Base-by-base conservation (phyloP, 495 filamentous ascomycete genomes). In the Penicillium flavigenum region DNA sequence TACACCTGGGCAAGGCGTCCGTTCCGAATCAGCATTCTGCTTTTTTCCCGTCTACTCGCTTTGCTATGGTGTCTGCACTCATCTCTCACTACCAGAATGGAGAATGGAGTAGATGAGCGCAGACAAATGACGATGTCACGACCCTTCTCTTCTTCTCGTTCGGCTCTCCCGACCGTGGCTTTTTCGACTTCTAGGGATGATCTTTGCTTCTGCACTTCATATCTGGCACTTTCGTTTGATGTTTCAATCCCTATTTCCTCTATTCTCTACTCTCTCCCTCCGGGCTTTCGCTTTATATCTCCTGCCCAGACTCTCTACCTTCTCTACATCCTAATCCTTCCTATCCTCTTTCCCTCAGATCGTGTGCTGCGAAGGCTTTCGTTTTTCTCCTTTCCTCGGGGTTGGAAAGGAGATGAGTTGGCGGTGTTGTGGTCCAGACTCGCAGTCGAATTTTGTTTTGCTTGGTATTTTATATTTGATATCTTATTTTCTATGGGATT, bases 41-140 rank as follows among this genome's bases (percentile, higher is more conserved):
- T 36, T 39, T 36, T 41, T 58, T 38, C n/a, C 7, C 19, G 20
- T 45, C 24, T 27, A 36, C 47, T 43, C 46, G 22, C 20, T 62
- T 26, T 38, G 32, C 46, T 47, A 36, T 38, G 20, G 14, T 36
- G 53, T 54, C 19, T 49, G 27, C 29, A 17, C 43, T 51, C 44
- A 52, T 46, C 36, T 36, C 22, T 26, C 51, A 22, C n/a, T 45
- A 43, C 57, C 53, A 51, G 36, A 19, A 7, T 19, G 34, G 14
- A 19, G 4, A 48, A 17, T 11, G 39, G 29, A 26, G 0, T 16
- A 32, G 52, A 43, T 56, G 52, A 27, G 44, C 5, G 22, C 20
- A 48, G 27, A 26, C 50, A 49, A 46, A 61, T 69, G 60, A 69
- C 64, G 66, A 70, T 59, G 62, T 70, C 60, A 70, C 64, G 67